A percentile compares a stretch with the other conserved stretches of the same genome.
These are phyloP conservation scores for Candida jianshihensis DNA, from an alignment of 805 yeast genomes.

Conservation along the genomic window DNA sequence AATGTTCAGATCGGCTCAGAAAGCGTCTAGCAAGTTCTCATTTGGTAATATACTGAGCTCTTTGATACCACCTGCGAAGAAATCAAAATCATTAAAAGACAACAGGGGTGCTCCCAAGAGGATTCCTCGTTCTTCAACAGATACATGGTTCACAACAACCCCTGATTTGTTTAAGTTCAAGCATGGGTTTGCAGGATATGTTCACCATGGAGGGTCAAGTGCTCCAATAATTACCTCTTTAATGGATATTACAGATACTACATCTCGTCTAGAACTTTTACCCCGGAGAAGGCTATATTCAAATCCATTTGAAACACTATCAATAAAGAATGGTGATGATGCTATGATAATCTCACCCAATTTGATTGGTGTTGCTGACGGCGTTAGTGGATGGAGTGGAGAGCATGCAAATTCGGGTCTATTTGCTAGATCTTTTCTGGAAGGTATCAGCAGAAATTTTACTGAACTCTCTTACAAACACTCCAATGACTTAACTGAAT, in stretches of 20 bases:
- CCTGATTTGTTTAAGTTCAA: slow-evolving; percentile 36
- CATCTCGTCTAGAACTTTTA: slow-evolving; percentile 34
- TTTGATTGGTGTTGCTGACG: slow-evolving; percentile 48
- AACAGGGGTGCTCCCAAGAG: neutral
- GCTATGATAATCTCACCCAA: slow-evolving; percentile 50
- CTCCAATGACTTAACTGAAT: slow-evolving; percentile 28
- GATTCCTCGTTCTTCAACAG: neutral
- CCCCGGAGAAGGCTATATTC: slow-evolving; percentile 48
- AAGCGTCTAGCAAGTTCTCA: neutral
- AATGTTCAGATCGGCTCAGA: neutral
- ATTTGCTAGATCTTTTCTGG: slow-evolving; percentile 47
- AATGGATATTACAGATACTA: slow-evolving; percentile 43
- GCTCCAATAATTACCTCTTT: slow-evolving; percentile 39
- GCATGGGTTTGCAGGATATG: slow-evolving; percentile 38
- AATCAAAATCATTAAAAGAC: neutral
- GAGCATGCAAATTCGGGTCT: slow-evolving; percentile 41
- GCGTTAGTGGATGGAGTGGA: slow-evolving; percentile 50
- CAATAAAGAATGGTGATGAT: slow-evolving; percentile 50
- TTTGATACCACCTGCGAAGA: neutral
- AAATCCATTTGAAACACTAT: slow-evolving; percentile 44
- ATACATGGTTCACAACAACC: slow-evolving; percentile 7
- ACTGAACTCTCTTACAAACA: slow-evolving; percentile 20
- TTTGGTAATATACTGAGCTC: neutral
- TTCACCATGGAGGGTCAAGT: slow-evolving; percentile 36
- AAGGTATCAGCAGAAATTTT: slow-evolving; percentile 36